A percentile compares a stretch with the other conserved stretches of the same genome.
Evolutionary conservation across 495 filamentous ascomycete genomes (phyloP).

Genomic region (Amorphotheca resinae): DNA sequence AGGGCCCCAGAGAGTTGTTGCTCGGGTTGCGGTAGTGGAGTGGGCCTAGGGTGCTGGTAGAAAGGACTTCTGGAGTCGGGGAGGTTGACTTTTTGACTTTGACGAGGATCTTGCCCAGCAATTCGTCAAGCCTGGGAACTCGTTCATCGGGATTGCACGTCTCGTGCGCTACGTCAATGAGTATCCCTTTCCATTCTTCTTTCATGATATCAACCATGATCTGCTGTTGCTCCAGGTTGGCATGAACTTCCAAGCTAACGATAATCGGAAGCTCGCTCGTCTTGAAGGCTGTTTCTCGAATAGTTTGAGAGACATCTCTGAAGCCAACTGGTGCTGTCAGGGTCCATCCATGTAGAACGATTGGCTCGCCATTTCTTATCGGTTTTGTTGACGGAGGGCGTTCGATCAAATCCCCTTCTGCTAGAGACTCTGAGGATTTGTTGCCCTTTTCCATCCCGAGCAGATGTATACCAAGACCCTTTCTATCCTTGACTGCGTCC

Average conservation of each 20-base stretch:
- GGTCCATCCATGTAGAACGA: slow-evolving; percentile 81
- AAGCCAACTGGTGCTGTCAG: slow-evolving; percentile 80
- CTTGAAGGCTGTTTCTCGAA: slow-evolving; percentile 67
- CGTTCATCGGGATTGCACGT: slow-evolving; percentile 32
- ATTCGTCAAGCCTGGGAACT: slow-evolving; percentile 52
- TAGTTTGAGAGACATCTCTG: slow-evolving; percentile 67
- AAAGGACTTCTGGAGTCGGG: slow-evolving; percentile 19
- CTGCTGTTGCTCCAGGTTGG: slow-evolving; percentile 62
- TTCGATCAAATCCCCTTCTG: slow-evolving; percentile 3
- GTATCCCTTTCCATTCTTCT: slow-evolving; percentile 55
- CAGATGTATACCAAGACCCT: background rate
- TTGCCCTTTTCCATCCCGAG: background rate
- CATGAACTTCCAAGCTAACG: slow-evolving; percentile 83
- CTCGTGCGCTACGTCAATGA: slow-evolving; percentile 45
- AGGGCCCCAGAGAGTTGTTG: background rate
- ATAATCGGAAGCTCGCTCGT: slow-evolving; percentile 66
- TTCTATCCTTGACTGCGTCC: slow-evolving; percentile 3
- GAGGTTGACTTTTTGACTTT: slow-evolving; percentile 70
- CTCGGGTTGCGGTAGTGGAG: background rate
- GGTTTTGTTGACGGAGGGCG: slow-evolving; percentile 13
- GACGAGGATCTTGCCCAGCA: slow-evolving; percentile 71
- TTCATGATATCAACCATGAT: slow-evolving; percentile 84
- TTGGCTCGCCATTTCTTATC: slow-evolving; percentile 42
- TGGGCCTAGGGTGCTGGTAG: background rate
- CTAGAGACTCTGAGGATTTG: slow-evolving; percentile 2